Conservation (phyloP, 2,329 filamentous ascomycete species). For the Penicillium hesseltinei region DNA sequence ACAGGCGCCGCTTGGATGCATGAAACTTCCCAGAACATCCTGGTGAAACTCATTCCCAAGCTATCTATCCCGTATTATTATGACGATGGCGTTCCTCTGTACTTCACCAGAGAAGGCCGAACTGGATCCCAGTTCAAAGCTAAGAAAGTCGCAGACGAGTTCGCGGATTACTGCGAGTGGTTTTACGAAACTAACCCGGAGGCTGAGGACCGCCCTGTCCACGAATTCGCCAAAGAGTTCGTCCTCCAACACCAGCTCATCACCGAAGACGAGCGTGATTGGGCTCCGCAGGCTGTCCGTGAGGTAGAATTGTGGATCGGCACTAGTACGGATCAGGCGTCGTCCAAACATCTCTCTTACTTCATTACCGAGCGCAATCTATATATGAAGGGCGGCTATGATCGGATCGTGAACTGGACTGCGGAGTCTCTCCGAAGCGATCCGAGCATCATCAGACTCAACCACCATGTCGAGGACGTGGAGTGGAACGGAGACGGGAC, state of each 20-base stretch:
- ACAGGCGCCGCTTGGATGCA: slow-evolving; percentile 48
- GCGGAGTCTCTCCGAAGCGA: slow-evolving; percentile 36
- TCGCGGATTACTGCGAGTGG: slow-evolving; percentile 44
- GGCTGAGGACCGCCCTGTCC: slow-evolving; percentile 41
- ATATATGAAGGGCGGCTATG: slow-evolving; percentile 49
- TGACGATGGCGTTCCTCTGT: slow-evolving; percentile 45
- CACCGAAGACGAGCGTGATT: slow-evolving; percentile 43
- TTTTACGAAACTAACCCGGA: slow-evolving; percentile 43
- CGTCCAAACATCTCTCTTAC: slow-evolving; percentile 44
- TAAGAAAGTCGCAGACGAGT: slow-evolving; percentile 49
- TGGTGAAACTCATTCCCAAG: slow-evolving; percentile 44
- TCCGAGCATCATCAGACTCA: slow-evolving; percentile 38
- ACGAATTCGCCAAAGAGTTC: slow-evolving; percentile 44
- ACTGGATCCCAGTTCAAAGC: slow-evolving; percentile 48
- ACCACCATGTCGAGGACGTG: slow-evolving; percentile 41
- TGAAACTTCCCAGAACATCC: slow-evolving; percentile 47
- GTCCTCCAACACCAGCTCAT: slow-evolving; percentile 43
- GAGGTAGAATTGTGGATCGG: slow-evolving; percentile 48
- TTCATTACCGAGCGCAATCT: slow-evolving; percentile 47
- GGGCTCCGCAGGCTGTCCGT: slow-evolving; percentile 46
- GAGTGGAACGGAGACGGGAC: slow-evolving; percentile 35
- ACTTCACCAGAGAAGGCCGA: slow-evolving; percentile 44
- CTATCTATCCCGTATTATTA: slow-evolving; percentile 47
- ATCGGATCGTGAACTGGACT: slow-evolving; percentile 45
- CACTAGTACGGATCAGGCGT: slow-evolving; percentile 43